Evolutionary conservation across 306 rosid genomes (phyloP).

Genomic region (Cicer judaicum): DNA sequence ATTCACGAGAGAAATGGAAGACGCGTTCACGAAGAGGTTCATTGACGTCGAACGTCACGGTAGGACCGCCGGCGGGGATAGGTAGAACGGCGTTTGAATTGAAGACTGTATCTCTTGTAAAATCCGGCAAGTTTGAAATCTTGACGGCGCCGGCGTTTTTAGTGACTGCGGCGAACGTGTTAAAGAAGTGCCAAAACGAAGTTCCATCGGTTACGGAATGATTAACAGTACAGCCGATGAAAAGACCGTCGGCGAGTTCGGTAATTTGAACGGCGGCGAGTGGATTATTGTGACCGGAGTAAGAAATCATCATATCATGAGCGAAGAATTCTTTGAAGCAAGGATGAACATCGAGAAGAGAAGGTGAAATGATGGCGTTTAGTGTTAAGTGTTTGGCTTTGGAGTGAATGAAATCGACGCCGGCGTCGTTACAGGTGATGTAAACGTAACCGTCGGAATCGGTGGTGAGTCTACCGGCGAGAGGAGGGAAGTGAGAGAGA

Average conservation of each 20-base stretch:
- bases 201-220: constrained; percentile 83
- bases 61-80: constrained; percentile 71
- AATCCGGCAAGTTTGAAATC: constrained; percentile 56
- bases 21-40: constrained; percentile 72
- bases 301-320: constrained; percentile 64
- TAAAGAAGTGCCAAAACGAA: constrained; percentile 93
- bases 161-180: constrained; percentile 75
- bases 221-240: constrained; percentile 72
- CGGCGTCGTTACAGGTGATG: constrained; percentile 74
- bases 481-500: constrained; percentile 75
- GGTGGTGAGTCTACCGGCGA: constrained; percentile 75
- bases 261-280: constrained; percentile 80
- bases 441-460: constrained; percentile 61
- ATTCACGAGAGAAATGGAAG: constrained; percentile 66
- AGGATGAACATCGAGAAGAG: constrained; percentile 55
- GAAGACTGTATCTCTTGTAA: constrained; percentile 61
- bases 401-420: constrained; percentile 72
- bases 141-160: constrained; percentile 46
- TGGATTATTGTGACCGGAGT: constrained; percentile 68
- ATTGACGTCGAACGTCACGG: constrained; percentile 58
- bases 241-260: constrained; percentile 75
- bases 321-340: constrained; percentile 78
- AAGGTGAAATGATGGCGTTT: constrained; percentile 38
- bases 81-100: constrained; percentile 65
- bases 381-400: constrained; percentile 63